Evolutionary conservation across 768 basidiomycete species (phyloP), one percentile per base, ranked within the genome.

Genomic region (Podaxis carcinomalis): DNA sequence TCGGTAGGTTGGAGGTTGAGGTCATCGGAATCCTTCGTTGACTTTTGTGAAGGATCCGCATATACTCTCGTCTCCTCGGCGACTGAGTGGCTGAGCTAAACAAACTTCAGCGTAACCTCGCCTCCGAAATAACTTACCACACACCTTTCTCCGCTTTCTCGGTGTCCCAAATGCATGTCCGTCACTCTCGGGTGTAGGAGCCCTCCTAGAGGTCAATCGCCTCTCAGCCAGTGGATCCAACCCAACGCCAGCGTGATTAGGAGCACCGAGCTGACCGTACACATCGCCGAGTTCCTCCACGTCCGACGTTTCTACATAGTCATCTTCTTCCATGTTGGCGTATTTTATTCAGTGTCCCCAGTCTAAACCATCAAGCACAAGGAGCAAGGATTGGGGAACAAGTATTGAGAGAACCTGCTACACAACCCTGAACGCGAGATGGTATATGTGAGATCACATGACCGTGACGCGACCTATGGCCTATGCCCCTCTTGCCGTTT

Each of bases 251-350:
- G 36, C 16, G 16, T 28, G 6, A 40, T 39, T 32, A 58, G 13
- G 36, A 13, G 3, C 46, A 36, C 49, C 13, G 2, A 27, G 5
- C 23, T 13, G 39, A 11, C 23, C 16, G 9, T 61, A 55, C 14
- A 47, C 52, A 44, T 37, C 52, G 5, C 11, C 53, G 25, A 54
- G 37, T 50, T 61, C 59, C 46, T 61, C 59, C 6, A 49, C 52
- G 42, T 61, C 59, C 44, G 59, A 61, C 5, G 59, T 61, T 27
- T 61, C 59, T 3, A 61, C 59, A 28, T 61, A 61, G 32, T 47
- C 52, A 47, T 37, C 53, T 37, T 61, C 52, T 32, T 37, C 35
- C 21, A 28, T 49, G 5, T 47, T 61, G 44, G 32, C 23, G 6
- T 49, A 10, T 32, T 27, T 46, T 53, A 49, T 47, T 52, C 47